phyloP scores from a whole-genome alignment of 495 filamentous ascomycete genomes.

The Tuber calosporum region DNA sequence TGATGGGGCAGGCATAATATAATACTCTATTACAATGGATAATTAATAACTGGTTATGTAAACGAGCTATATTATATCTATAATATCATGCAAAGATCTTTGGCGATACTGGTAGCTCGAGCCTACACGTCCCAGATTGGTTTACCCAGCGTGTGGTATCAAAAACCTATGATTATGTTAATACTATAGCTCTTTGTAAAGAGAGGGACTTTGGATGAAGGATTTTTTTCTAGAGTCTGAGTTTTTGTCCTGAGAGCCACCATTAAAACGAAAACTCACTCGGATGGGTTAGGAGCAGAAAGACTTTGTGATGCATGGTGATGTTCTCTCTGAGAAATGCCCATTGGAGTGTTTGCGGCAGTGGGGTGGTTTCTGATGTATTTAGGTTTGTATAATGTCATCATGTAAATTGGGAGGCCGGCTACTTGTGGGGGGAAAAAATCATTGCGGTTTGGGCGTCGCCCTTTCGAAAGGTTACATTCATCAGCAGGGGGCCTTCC shows the following conservation, averaged over 20 bases:
- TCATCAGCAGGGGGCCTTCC: too few relatives aligned
- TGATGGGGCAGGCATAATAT: too few relatives aligned
- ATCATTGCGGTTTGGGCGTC: too few relatives aligned
- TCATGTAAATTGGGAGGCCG: too few relatives aligned
- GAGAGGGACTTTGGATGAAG: not conserved
- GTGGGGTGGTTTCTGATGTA: too few relatives aligned
- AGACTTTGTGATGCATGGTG: not conserved
- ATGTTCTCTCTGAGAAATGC: too few relatives aligned
- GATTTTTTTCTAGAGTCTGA: rapidly evolving
- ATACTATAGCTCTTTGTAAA: not conserved
- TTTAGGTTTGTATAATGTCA: too few relatives aligned
- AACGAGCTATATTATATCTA: too few relatives aligned
- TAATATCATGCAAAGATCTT: not conserved
- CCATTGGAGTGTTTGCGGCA: too few relatives aligned
- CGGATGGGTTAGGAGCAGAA: not conserved
- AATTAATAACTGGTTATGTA: not conserved
- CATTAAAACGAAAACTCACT: not conserved
- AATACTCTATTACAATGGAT: not conserved
- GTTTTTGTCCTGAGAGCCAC: not conserved
- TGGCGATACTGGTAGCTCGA: not conserved
- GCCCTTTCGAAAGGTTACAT: too few relatives aligned
- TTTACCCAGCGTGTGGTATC: not conserved
- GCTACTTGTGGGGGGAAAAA: too few relatives aligned
- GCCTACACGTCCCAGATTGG: too few relatives aligned
- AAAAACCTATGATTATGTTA: not conserved